These are phyloP conservation scores for Emmonsia crescens DNA, from an alignment of 2,329 filamentous ascomycete species.

Conservation along the genomic window DNA sequence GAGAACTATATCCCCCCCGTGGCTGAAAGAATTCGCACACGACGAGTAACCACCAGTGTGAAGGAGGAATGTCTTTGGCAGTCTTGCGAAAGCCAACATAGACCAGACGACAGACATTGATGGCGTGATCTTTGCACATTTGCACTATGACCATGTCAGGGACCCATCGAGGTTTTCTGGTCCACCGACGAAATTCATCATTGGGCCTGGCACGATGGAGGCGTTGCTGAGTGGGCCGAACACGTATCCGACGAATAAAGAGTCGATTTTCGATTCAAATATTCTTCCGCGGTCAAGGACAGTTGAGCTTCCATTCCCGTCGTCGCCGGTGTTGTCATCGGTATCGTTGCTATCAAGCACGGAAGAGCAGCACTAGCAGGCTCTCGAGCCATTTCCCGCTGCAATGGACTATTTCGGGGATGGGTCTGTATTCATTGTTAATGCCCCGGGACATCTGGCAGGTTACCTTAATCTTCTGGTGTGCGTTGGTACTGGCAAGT, in stretches of 20 bases:
- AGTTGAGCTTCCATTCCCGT: conserved; percentile 14
- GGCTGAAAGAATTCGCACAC: conserved; percentile 8
- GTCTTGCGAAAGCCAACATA: conserved; percentile 15
- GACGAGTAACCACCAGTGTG: conserved; percentile 12
- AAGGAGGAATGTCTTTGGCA: conserved; percentile 18
- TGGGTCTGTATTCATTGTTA: conserved; percentile 45
- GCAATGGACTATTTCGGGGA: conserved; percentile 44
- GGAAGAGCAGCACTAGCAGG: neutral
- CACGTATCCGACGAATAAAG: conserved; percentile 15
- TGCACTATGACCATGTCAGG: conserved; percentile 23
- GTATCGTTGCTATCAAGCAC: neutral
- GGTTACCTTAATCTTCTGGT: conserved; percentile 17
- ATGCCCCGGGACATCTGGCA: conserved; percentile 24
- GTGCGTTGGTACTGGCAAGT: conserved; percentile 5
- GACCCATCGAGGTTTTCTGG: conserved; percentile 18
- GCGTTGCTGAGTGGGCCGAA: conserved; percentile 12
- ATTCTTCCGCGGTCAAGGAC: conserved; percentile 13
- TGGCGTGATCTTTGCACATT: conserved; percentile 21
- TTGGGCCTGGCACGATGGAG: conserved; percentile 17
- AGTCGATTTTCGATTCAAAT: conserved; percentile 13
- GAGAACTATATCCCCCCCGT: conserved; percentile 18
- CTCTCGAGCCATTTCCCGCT: conserved; percentile 26
- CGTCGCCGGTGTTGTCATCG: neutral
- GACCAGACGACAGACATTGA: conserved; percentile 15
- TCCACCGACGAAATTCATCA: conserved; percentile 14